phyloP scores from a whole-genome alignment of 2,329 filamentous ascomycete genomes.

The Diaporthe sp. region DNA sequence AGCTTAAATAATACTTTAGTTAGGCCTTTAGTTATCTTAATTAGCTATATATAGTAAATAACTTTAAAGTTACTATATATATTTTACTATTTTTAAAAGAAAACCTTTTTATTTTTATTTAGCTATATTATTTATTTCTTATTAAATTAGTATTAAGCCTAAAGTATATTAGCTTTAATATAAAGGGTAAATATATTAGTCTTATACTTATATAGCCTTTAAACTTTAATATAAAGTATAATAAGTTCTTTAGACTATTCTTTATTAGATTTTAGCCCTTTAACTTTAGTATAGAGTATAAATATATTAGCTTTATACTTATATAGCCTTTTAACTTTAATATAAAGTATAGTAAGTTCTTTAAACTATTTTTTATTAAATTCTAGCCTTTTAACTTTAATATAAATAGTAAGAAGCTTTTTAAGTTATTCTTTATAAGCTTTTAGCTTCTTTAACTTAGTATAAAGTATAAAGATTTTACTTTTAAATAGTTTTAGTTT shows the following conservation, averaged over 20 bases:
- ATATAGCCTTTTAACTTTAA: no score
- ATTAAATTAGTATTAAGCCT: background rate
- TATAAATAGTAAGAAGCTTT: no score
- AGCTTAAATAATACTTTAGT: background rate
- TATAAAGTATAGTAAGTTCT: no score
- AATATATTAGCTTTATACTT: no score
- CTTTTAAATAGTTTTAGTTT: background rate
- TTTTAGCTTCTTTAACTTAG: no score
- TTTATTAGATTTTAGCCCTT: background rate
- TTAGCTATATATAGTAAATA: background rate
- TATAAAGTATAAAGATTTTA: background rate
- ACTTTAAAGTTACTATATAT: background rate
- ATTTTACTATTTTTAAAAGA: background rate
- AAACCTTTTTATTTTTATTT: background rate
- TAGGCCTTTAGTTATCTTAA: background rate
- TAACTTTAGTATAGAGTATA: background rate
- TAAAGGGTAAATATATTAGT: background rate
- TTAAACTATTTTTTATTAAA: no score
- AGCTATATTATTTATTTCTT: background rate
- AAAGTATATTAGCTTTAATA: background rate
- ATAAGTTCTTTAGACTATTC: background rate
- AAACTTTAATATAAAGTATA: background rate
- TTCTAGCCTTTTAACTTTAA: no score
- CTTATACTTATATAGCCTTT: no score
- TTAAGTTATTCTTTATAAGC: no score